These are phyloP conservation scores for Biancaea sappan DNA, from an alignment of 306 rosid genomes.

Conservation along the genomic window DNA sequence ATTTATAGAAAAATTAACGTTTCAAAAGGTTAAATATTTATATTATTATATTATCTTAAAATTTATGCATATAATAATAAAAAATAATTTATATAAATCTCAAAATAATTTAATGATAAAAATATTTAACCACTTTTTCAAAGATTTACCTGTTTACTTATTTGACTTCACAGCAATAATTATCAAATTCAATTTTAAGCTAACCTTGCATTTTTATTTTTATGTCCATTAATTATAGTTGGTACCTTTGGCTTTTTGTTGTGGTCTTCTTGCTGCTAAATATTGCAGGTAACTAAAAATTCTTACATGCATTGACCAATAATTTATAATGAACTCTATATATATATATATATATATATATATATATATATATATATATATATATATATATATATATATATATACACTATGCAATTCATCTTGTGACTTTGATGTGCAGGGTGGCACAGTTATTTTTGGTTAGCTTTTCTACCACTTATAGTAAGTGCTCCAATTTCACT, in stretches of 20 bases:
- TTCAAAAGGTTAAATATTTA: too few species aligned
- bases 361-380: too few species aligned
- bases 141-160: too few species aligned
- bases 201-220: slow-evolving; percentile 18
- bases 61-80: too few species aligned
- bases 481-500: too few species aligned
- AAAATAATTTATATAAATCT: too few species aligned
- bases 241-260: slow-evolving; percentile 95
- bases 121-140: too few species aligned
- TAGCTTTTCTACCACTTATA: slow-evolving; percentile 82
- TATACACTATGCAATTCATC: neutral
- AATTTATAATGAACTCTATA: neutral
- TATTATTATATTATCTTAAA: too few species aligned
- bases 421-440: slow-evolving; percentile 52
- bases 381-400: too few species aligned
- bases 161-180: slow-evolving; percentile 1
- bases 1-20: too few species aligned
- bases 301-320: slow-evolving; percentile 16
- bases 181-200: slow-evolving; percentile 7
- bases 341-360: too few species aligned
- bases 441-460: slow-evolving; percentile 95
- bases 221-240: slow-evolving; percentile 42
- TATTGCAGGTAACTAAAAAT: slow-evolving; percentile 57
- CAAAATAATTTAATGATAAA: too few species aligned
- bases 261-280: slow-evolving; percentile 81